Percentiles rank a stretch among this genome's conserved stretches.
These are phyloP conservation scores for Gilbertella persicaria DNA, from an alignment of 371 early-diverging fungal species.

Conservation along the genomic window DNA sequence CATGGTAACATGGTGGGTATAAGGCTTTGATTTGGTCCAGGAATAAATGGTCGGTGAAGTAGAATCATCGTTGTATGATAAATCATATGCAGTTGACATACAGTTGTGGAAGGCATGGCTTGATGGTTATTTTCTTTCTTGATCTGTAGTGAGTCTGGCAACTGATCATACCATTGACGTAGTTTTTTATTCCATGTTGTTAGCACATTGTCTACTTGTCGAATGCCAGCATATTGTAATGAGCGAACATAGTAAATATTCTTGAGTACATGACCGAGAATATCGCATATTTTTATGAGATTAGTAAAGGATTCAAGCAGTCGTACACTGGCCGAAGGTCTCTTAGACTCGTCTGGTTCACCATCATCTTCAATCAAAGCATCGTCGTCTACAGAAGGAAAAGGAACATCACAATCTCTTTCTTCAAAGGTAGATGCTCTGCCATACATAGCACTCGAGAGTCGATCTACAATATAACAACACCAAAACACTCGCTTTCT, in stretches of 20 bases:
- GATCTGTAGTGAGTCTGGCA: slow-evolving; percentile 47
- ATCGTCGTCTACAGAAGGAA: slow-evolving; percentile 49
- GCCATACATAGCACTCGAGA: slow-evolving; percentile 45
- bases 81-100: slow-evolving; percentile 50
- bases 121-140: slow-evolving; percentile 20
- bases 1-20: slow-evolving; percentile 37
- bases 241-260: slow-evolving; percentile 49
- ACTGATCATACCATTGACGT: slow-evolving; percentile 42
- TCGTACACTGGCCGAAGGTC: slow-evolving; percentile 18
- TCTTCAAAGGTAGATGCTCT: slow-evolving; percentile 46
- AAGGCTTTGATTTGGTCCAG: slow-evolving; percentile 28
- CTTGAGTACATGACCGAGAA: slow-evolving; percentile 48
- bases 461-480: slow-evolving; percentile 49
- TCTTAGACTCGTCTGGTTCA: background rate
- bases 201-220: slow-evolving; percentile 38
- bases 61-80: slow-evolving; percentile 46
- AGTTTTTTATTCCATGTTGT: slow-evolving; percentile 41
- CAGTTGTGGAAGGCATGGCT: slow-evolving; percentile 21
- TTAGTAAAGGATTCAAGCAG: slow-evolving; percentile 39
- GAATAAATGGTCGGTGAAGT: slow-evolving; percentile 47
- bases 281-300: slow-evolving; percentile 39
- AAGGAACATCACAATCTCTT: slow-evolving; percentile 48
- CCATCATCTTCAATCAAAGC: slow-evolving; percentile 17
- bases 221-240: slow-evolving; percentile 25
- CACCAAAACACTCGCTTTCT: slow-evolving; percentile 56